Evolutionary conservation across 495 filamentous ascomycete species (phyloP).

Genomic region (Lepidopterella palustris): DNA sequence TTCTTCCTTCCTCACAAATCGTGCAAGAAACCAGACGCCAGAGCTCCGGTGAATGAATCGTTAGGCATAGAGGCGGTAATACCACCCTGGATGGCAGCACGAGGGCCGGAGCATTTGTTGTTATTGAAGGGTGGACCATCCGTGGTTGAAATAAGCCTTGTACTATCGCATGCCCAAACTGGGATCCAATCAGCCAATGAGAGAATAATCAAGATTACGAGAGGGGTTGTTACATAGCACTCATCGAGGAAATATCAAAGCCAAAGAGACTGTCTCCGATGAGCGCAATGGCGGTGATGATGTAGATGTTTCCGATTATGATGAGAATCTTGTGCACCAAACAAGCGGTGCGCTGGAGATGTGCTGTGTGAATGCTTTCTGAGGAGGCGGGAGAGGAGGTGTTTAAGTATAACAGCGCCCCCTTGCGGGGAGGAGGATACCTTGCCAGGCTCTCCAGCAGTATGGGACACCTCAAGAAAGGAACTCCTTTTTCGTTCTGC

Average conservation of each 20-base stretch:
- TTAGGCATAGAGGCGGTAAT: constrained; percentile 59
- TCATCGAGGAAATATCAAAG: constrained; percentile 80
- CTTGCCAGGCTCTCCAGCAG: no score
- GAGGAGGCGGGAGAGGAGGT: neutral
- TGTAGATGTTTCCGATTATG: constrained; percentile 59
- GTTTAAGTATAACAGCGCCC: neutral
- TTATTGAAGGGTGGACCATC: constrained; percentile 46
- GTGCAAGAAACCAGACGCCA: constrained; percentile 59
- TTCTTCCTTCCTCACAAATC: constrained; percentile 62
- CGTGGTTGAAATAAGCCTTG: constrained; percentile 39
- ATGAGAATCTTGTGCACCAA: neutral
- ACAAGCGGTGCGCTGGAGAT: neutral
- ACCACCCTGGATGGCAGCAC: constrained; percentile 33
- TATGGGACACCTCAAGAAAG: no score
- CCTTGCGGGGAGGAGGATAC: no score
- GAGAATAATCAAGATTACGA: neutral
- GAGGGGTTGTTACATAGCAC: constrained; percentile 47
- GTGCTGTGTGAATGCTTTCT: neutral
- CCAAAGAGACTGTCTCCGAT: constrained; percentile 74
- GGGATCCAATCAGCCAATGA: neutral
- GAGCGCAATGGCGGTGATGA: constrained; percentile 69
- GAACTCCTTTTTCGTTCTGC: no score
- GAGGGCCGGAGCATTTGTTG: constrained; percentile 31
- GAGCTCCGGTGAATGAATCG: constrained; percentile 67
- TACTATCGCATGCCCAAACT: constrained; percentile 52